A percentile compares a stretch with the other conserved stretches of the same genome.
Conservation (phyloP, 257 asterid species). For the Capsicum pubescens region DNA sequence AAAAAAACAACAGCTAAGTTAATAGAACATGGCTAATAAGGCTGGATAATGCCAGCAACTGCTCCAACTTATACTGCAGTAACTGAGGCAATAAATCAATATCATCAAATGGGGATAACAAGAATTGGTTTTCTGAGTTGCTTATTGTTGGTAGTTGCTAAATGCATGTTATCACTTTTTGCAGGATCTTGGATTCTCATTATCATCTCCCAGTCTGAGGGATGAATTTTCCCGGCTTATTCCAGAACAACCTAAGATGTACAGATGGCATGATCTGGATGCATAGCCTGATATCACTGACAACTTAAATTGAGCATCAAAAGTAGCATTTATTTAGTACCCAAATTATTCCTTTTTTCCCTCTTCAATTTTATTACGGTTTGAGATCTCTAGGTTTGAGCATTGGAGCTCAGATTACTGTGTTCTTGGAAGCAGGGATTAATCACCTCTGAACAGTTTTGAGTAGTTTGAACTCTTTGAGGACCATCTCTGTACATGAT, state of each 20-base stretch:
- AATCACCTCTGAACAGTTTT: slow-evolving; percentile 11
- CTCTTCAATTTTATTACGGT: not conserved
- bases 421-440: slow-evolving; percentile 14
- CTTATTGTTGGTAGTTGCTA: slow-evolving; percentile 23
- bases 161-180: not conserved
- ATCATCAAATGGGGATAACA: not conserved
- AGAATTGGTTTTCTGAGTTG: slow-evolving; percentile 1
- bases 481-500: slow-evolving; percentile 8
- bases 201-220: not conserved
- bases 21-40: no score
- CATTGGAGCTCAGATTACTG: not conserved
- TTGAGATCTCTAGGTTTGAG: not conserved
- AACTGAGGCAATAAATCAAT: no score
- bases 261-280: slow-evolving; percentile 15
- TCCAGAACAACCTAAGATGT: slow-evolving; percentile 16
- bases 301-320: not conserved
- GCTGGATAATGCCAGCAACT: no score
- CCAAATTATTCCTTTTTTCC: not conserved
- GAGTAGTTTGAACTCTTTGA: not conserved
- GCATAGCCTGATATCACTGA: not conserved
- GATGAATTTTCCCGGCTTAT: not conserved
- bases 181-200: slow-evolving; percentile 22
- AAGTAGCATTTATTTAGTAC: not conserved
- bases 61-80: no score
- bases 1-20: no score